phyloP scores from a whole-genome alignment of 768 basidiomycete genomes.

The Suillus lakei region DNA sequence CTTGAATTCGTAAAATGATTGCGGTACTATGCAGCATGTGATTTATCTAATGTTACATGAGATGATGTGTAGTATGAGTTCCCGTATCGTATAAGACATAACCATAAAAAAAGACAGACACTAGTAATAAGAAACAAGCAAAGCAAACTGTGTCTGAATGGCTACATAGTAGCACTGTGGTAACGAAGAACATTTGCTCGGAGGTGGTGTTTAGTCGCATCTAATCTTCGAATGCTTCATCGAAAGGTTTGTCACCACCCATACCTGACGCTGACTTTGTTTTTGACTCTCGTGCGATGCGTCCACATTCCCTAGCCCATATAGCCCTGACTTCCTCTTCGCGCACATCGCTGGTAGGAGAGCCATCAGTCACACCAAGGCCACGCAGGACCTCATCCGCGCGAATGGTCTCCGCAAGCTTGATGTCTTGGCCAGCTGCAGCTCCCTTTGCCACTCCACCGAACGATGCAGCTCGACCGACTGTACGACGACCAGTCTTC shows the following conservation, averaged over 20 bases:
- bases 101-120: constrained; percentile 23
- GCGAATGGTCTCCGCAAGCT: constrained; percentile 65
- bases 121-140: constrained; percentile 13
- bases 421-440: constrained; percentile 48
- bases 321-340: constrained; percentile 50
- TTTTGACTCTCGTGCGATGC: constrained; percentile 42
- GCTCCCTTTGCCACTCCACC: constrained; percentile 34
- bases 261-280: constrained; percentile 18
- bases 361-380: constrained; percentile 50
- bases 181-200: constrained; percentile 5
- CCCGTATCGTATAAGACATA: constrained; percentile 26
- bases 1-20: not conserved
- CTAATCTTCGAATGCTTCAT: constrained; percentile 40
- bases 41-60: not conserved
- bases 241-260: constrained; percentile 27
- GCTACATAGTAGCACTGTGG: constrained; percentile 14
- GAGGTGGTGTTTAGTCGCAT: not conserved
- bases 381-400: constrained; percentile 74
- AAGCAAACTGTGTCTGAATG: constrained; percentile 12
- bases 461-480: constrained; percentile 66
- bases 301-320: constrained; percentile 45
- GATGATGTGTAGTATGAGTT: constrained; percentile 1
- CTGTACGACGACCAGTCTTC: constrained; percentile 53
- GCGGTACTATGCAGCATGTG: constrained; percentile 2
- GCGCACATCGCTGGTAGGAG: constrained; percentile 35